phyloP scores from a whole-genome alignment of 768 basidiomycete genomes.

The Mycena metata region DNA sequence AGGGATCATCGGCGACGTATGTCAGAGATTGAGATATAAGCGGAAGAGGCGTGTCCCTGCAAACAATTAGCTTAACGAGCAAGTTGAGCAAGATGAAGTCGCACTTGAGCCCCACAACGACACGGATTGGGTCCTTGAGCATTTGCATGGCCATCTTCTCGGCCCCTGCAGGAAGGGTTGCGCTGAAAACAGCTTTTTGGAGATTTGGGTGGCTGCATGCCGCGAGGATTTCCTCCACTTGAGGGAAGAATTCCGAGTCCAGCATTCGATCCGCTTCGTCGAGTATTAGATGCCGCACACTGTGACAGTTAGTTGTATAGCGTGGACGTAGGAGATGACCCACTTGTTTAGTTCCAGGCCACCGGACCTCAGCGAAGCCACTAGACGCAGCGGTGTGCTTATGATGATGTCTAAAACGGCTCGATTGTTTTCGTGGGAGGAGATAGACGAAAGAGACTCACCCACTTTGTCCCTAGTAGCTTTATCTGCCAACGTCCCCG shows the following conservation, averaged over 20 bases:
- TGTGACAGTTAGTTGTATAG: constrained; percentile 47
- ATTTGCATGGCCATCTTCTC: constrained; percentile 91
- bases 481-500: constrained; percentile 83
- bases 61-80: constrained; percentile 8
- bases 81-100: constrained; percentile 48
- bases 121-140: constrained; percentile 87
- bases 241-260: constrained; percentile 88
- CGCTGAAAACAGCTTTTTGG: constrained; percentile 94
- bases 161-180: constrained; percentile 90
- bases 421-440: constrained; percentile 1
- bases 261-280: constrained; percentile 95
- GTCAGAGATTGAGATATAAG: constrained; percentile 90
- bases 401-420: constrained; percentile 84
- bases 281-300: constrained; percentile 87
- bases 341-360: constrained; percentile 81
- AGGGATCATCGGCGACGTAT: constrained; percentile 93
- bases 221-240: constrained; percentile 88
- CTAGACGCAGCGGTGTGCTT: constrained; percentile 91
- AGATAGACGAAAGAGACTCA: constrained; percentile 50
- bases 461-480: constrained; percentile 82
- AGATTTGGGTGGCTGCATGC: constrained; percentile 77
- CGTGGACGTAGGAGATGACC: constrained; percentile 40
- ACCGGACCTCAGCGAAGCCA: constrained; percentile 81
- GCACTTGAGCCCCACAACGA: constrained; percentile 97
- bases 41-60: constrained; percentile 92